phyloP scores from a whole-genome alignment of 2,329 filamentous ascomycete genomes.

The Nemania abortiva region DNA sequence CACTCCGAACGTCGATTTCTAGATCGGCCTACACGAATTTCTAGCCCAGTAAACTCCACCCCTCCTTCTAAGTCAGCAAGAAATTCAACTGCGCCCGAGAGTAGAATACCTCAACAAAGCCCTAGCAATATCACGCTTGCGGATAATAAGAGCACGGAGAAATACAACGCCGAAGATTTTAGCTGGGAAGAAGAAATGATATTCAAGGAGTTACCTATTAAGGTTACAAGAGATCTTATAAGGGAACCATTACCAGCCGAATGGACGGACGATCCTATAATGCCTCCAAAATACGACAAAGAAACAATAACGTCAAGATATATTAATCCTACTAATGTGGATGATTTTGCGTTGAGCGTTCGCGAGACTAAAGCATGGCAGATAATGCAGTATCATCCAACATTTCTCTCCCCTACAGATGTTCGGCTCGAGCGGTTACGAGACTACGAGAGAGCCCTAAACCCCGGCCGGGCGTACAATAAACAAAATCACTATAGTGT shows the following conservation, averaged over 20 bases:
- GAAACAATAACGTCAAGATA: constrained; percentile 50
- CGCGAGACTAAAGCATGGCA: constrained; percentile 51
- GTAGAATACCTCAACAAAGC: constrained; percentile 5
- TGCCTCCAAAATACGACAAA: constrained; percentile 50
- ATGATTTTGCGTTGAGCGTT: constrained; percentile 50
- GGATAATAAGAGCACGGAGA: constrained; percentile 15
- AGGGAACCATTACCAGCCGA: constrained; percentile 48
- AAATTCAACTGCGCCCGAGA: not conserved
- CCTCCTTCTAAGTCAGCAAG: constrained; percentile 11
- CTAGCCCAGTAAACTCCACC: constrained; percentile 23
- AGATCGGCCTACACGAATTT: constrained; percentile 24
- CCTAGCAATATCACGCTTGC: not conserved
- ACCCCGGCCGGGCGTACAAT: constrained; percentile 30
- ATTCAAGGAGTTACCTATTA: constrained; percentile 44
- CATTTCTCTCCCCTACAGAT: constrained; percentile 44
- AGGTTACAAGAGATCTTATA: constrained; percentile 48
- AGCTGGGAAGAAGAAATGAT: constrained; percentile 46
- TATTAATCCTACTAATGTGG: constrained; percentile 48
- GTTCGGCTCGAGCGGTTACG: constrained; percentile 41
- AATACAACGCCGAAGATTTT: constrained; percentile 41
- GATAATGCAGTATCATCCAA: constrained; percentile 48
- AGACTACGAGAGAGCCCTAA: constrained; percentile 41
- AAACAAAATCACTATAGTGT: constrained; percentile 39
- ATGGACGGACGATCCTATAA: constrained; percentile 50
- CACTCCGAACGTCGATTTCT: constrained; percentile 33